A percentile compares a stretch with the other conserved stretches of the same genome.
phyloP scores from a whole-genome alignment of 225 moss, liverwort and hornwort genomes.

The Polytrichum commune region DNA sequence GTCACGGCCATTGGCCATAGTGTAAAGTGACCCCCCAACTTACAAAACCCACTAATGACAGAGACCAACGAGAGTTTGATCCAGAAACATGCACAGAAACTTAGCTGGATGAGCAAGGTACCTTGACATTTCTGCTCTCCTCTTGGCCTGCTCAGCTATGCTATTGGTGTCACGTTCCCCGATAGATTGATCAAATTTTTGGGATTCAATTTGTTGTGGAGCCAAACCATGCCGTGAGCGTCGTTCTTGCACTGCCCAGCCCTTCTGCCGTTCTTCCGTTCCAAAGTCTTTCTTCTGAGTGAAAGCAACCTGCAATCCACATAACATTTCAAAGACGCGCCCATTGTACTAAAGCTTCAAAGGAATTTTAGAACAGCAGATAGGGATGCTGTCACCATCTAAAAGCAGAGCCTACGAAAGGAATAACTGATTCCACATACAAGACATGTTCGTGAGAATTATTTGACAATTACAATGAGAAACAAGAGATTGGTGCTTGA shows the following conservation, averaged over 20 bases:
- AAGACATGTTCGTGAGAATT: too few species aligned
- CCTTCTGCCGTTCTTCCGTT: slow-evolving; percentile 70
- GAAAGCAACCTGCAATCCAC: slow-evolving; percentile 58
- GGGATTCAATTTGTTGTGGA: slow-evolving; percentile 23
- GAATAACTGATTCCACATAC: background rate
- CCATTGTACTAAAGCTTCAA: too few species aligned
- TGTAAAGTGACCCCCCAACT: too few species aligned
- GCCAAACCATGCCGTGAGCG: slow-evolving; percentile 68
- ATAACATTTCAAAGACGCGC: background rate
- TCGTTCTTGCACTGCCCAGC: slow-evolving; percentile 72
- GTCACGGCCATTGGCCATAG: too few species aligned
- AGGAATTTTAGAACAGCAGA: too few species aligned
- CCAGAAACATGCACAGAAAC: too few species aligned
- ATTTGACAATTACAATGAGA: too few species aligned
- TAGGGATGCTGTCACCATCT: too few species aligned
- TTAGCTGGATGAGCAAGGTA: background rate
- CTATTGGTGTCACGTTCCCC: slow-evolving; percentile 11
- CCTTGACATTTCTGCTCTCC: slow-evolving; percentile 41
- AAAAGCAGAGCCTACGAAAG: background rate
- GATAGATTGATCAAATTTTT: slow-evolving; percentile 2
- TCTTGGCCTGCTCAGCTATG: slow-evolving; percentile 41
- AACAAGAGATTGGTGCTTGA: too few species aligned
- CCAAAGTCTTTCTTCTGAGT: slow-evolving; percentile 72
- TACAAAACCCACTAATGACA: too few species aligned
- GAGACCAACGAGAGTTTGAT: too few species aligned